Conservation (phyloP, 805 yeast genomes). For the Blastobotrys robertii region DNA sequence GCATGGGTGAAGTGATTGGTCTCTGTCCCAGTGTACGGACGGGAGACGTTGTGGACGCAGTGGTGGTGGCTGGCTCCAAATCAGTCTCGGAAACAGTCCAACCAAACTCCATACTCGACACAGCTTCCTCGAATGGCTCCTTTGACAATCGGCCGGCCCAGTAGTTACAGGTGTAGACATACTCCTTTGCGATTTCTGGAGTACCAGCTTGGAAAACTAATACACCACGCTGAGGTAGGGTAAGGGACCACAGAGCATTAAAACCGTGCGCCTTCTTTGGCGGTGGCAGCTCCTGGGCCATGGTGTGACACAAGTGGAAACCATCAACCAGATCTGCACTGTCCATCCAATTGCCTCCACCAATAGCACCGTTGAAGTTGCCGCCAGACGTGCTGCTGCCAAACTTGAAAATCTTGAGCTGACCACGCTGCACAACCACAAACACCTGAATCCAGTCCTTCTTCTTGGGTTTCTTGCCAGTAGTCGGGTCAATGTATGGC, state of each 20-base stretch:
- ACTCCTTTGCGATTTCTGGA: slow-evolving; percentile 55
- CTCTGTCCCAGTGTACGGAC: not conserved
- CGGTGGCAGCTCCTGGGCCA: slow-evolving; percentile 31
- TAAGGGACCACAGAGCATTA: slow-evolving; percentile 43
- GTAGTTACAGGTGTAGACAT: slow-evolving; percentile 70
- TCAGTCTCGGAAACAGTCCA: slow-evolving; percentile 36
- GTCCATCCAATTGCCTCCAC: slow-evolving; percentile 64
- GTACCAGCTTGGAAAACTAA: slow-evolving; percentile 60
- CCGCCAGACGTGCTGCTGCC: slow-evolving; percentile 19
- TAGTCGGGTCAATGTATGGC: slow-evolving; percentile 20
- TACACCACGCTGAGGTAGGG: slow-evolving; percentile 38
- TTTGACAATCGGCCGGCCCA: slow-evolving; percentile 86
- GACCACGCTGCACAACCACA: slow-evolving; percentile 62
- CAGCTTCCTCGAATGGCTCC: slow-evolving; percentile 61
- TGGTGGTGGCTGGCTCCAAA: not conserved
- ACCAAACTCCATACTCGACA: slow-evolving; percentile 71
- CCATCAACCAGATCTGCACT: slow-evolving; percentile 49
- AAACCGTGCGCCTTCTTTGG: slow-evolving; percentile 28
- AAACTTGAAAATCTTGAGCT: slow-evolving; percentile 48
- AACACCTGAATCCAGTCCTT: slow-evolving; percentile 41
- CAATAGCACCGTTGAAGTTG: slow-evolving; percentile 25
- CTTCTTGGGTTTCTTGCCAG: slow-evolving; percentile 21
- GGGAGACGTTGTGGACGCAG: slow-evolving; percentile 1
- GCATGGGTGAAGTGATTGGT: not conserved
- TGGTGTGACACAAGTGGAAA: slow-evolving; percentile 39